Base-by-base conservation (phyloP, 192 early-diverging fungal genomes). In the Rhizophagus sp. region DNA sequence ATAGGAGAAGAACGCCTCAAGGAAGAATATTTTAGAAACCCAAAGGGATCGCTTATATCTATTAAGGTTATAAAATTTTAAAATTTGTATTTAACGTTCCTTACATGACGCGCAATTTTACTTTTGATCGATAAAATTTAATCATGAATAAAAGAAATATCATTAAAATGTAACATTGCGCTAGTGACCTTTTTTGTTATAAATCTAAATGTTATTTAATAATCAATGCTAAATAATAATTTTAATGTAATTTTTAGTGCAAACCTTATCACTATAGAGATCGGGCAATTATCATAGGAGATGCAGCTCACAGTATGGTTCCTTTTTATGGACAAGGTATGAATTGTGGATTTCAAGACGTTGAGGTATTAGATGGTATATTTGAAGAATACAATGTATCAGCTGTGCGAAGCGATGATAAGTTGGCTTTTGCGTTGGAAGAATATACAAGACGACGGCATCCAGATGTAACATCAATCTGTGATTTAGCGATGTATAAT, bases 301-400 rank as follows among this genome's bases (percentile, higher is more conserved):
- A 99, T 81, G 95, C 97, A 13, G 97, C 97, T 0, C 97, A 99
- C 79, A 93, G 95, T 63, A 99, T 99, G 97, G 97, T 99, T 0
- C 97, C 97, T 6, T 99, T 99, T 80, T 99, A 96, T 70, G 97
- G 97, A 22, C 94, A 95, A 81, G 97, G 97, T 12, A 98, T 99
- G 97, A 99, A 99, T 85, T 98, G 96, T 85, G 97, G 97, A 5
- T 97, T 99, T 73, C 94, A 99, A 81, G 97, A 99, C 80, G 90
- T 96, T 19, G 85, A 93, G 50, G 88, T 93, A 19, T 84, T 95
- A 64, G 78, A 91, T 62, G 36, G 74, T 6, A 83, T 91, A 4
- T 82, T 97, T 15, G 89, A 91, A 36, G 84, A 91, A 33, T 86
- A 89, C 63, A 62, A 84, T 41, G 81, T 90, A 15, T 76, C 84